These are phyloP conservation scores for Kwoniella shivajii DNA, from an alignment of 1,284 basidiomycete genomes.

Conservation along the genomic window DNA sequence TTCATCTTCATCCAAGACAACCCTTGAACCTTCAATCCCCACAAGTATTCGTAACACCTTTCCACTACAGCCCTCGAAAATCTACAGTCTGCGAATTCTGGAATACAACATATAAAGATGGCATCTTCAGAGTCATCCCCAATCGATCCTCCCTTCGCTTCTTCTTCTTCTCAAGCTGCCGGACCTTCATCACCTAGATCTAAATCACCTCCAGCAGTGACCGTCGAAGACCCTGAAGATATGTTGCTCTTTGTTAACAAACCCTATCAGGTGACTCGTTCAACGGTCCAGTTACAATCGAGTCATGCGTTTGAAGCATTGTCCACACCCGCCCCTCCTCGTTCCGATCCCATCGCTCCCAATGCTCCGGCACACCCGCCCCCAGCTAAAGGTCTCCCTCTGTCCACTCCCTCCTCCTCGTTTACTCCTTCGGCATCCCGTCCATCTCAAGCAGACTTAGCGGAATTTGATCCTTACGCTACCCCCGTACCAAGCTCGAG, in stretches of 20 bases:
- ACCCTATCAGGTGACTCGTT: not conserved
- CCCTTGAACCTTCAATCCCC: not conserved
- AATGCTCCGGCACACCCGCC: constrained; percentile 23
- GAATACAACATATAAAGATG: no score
- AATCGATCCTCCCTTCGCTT: not conserved
- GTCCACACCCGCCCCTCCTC: constrained; percentile 6
- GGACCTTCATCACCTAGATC: not conserved
- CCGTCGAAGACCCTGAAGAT: constrained; percentile 1
- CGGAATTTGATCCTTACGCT: constrained; percentile 51
- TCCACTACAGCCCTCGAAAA: no score
- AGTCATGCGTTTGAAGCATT: constrained; percentile 1
- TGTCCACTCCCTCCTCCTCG: constrained; percentile 20
- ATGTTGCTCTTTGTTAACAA: not conserved
- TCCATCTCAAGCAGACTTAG: constrained; percentile 24
- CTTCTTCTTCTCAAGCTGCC: not conserved
- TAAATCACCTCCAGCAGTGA: constrained; percentile 1
- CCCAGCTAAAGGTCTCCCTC: constrained; percentile 17
- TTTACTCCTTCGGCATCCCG: constrained; percentile 8
- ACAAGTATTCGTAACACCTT: not conserved
- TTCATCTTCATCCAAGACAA: not conserved
- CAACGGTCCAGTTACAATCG: constrained; percentile 1
- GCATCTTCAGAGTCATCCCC: no score
- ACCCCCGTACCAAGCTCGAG: constrained; percentile 23
- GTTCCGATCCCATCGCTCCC: not conserved
- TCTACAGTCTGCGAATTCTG: no score